Percentiles rank a stretch among this genome's conserved stretches.
Conservation (phyloP, 1,139 yeast genomes). For the Diutina neorugosa region DNA sequence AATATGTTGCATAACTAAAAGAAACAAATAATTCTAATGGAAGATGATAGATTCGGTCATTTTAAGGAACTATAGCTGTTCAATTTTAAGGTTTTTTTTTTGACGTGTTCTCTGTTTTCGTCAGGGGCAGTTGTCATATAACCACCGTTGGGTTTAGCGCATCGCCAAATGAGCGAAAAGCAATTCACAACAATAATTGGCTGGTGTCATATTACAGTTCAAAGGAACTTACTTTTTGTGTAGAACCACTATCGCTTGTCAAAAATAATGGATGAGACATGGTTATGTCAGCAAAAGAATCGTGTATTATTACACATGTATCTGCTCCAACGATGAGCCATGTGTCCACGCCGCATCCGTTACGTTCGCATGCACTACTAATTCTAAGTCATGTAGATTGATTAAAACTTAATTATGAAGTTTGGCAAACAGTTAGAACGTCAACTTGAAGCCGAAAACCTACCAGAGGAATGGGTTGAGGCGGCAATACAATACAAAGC, state of each 20-base stretch:
- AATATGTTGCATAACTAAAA: neutral
- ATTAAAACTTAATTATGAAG: conserved; percentile 32
- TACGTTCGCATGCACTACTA: neutral
- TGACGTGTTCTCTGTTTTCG: too few relatives aligned
- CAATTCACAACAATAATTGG: neutral
- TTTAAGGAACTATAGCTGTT: too few relatives aligned
- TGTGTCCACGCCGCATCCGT: neutral
- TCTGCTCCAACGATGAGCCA: neutral
- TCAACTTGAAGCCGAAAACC: conserved; percentile 43
- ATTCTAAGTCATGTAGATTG: neutral
- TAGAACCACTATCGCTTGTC: neutral
- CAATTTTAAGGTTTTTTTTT: too few relatives aligned
- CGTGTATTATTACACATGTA: too few relatives aligned
- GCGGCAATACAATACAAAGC: conserved; percentile 65
- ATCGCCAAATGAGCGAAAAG: neutral
- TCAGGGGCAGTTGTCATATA: too few relatives aligned
- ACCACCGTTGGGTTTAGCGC: neutral
- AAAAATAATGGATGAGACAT: neutral
- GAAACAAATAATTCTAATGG: neutral
- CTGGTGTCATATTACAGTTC: neutral
- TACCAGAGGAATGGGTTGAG: conserved; percentile 59
- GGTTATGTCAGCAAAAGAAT: neutral
- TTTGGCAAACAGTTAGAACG: conserved; percentile 63
- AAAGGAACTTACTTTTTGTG: neutral
- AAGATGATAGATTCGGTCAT: too few relatives aligned